Percentiles rank a stretch among this genome's conserved stretches.
Conservation (phyloP, 257 asterid genomes). For the Scutellaria baicalensis region DNA sequence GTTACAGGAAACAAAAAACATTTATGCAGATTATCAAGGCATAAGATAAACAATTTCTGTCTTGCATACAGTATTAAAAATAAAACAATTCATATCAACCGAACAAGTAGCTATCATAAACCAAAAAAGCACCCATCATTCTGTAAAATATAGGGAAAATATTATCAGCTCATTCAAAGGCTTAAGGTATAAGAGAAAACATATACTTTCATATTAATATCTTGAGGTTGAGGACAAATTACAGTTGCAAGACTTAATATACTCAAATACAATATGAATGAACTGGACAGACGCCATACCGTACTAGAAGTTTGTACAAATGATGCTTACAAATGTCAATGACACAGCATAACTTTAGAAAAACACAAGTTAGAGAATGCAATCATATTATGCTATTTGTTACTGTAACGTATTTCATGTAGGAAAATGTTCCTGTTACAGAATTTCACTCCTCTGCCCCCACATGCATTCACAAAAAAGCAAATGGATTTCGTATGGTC, state of each 20-base stretch:
- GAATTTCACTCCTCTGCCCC: background rate
- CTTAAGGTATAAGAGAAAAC: background rate
- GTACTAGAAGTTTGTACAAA: background rate
- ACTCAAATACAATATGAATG: conserved; percentile 1
- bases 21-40: background rate
- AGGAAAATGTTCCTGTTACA: background rate
- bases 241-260: background rate
- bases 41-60: background rate
- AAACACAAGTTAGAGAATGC: no score
- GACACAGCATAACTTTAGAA: background rate
- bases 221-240: conserved; percentile 2
- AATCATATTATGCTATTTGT: no score
- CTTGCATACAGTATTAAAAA: background rate
- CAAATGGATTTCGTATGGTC: background rate
- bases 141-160: background rate
- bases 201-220: background rate
- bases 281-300: background rate
- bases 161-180: background rate
- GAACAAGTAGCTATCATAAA: background rate
- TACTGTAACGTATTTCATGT: background rate
- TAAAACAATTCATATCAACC: background rate
- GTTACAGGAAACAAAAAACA: background rate
- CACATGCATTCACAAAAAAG: background rate
- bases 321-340: background rate
- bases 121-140: background rate